Base-by-base conservation (phyloP, 2,329 filamentous ascomycete species). In the Colletotrichum graminicola region DNA sequence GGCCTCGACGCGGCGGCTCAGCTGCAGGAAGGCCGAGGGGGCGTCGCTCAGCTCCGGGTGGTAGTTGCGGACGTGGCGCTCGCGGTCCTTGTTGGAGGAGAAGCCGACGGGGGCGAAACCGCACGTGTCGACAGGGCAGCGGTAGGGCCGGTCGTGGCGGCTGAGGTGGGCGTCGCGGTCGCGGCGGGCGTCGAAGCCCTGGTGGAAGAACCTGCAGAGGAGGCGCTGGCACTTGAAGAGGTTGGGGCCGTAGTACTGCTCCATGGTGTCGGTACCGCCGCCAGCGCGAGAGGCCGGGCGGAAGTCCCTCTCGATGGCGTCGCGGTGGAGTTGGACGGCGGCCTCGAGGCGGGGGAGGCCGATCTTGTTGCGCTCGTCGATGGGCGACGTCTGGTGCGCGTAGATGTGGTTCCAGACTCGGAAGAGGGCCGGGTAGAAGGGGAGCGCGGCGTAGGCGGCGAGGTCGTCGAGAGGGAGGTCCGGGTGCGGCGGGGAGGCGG, bases 161-260 rank as follows among this genome's bases (percentile, higher is more conserved):
- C 77, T 75, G 12, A 78, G 66, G 70, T 86, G 84, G 4, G 73
- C 66, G 1, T 84, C 79, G 8, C 79, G 77, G 0, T 73, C 73
- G 12, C 75, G 73, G 1, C 73, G 54, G 11, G 75, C 76, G 8
- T 75, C 74, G 74, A 84, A 85, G 0, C 84, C 84, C 51, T 82
- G 76, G 55, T 83, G 78, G 74, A 85, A 86, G 75, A 79, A 83
- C 14, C 75, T 76, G 74, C 84, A 86, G 2, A 75, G 80, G 12
- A 81, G 76, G n/a, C 78, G 79, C 2, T 75, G 70, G 73, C 84
- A 86, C 67, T 85, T 85, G 78, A 78, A 85, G 12, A 77, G 56
- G 11, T 78, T 79, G 5, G 72, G 41, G 6, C 84, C 83, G 67
- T 86, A 85, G 52, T 78, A 80, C 34, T 74, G 57, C 67, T 73